Percentiles rank a stretch among this genome's conserved stretches.
phyloP scores from a whole-genome alignment of 1,284 basidiomycete species.

The Cutaneotrichosporon sp. region DNA sequence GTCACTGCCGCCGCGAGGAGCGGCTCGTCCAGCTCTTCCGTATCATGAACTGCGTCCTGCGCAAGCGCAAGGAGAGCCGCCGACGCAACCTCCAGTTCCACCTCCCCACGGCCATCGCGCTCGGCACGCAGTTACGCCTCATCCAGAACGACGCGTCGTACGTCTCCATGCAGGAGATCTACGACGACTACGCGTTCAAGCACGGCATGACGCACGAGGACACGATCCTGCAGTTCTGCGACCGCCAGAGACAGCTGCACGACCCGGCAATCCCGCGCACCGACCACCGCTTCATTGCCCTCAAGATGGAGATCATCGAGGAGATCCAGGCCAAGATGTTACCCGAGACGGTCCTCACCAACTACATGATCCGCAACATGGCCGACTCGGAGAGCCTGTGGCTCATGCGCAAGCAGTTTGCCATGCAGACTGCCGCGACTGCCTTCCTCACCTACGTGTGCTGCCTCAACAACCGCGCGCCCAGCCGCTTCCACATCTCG shows the following conservation, averaged over 20 bases:
- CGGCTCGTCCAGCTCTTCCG: conserved; percentile 88
- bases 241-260: conserved; percentile 72
- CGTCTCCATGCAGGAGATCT: conserved; percentile 88
- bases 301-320: conserved; percentile 81
- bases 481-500: conserved; percentile 84
- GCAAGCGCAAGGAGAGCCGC: conserved; percentile 87
- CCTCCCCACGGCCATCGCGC: conserved; percentile 82
- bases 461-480: conserved; percentile 79
- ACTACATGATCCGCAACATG: conserved; percentile 89
- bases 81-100: conserved; percentile 92
- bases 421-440: conserved; percentile 80
- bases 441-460: conserved; percentile 93
- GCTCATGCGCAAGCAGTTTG: conserved; percentile 97
- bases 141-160: conserved; percentile 92
- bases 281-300: conserved; percentile 39
- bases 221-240: conserved; percentile 77
- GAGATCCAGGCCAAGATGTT: conserved; percentile 88
- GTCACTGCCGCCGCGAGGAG: conserved; percentile 91
- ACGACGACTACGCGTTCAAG: conserved; percentile 83
- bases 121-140: conserved; percentile 80
- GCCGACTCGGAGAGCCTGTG: conserved; percentile 82
- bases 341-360: conserved; percentile 83
- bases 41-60: conserved; percentile 84
- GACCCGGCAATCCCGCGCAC: conserved; percentile 46
- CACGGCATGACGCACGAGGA: conserved; percentile 83